phyloP scores from a whole-genome alignment of 495 filamentous ascomycete genomes.

The Bathelium albidoporum region DNA sequence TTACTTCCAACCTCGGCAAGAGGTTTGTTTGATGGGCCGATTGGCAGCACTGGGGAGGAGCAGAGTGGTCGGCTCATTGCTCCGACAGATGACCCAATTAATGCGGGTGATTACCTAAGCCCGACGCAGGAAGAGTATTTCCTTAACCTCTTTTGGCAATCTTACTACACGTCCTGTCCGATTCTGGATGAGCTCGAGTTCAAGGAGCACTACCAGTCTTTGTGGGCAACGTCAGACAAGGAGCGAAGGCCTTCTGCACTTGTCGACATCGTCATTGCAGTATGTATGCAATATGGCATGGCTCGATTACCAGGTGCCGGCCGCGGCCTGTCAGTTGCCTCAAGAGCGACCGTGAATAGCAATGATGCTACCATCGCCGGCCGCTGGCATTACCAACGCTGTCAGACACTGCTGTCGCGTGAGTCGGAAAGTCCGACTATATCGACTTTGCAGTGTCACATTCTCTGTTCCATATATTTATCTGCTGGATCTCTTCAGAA shows the following conservation, averaged over 20 bases:
- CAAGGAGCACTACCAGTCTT: constrained; percentile 37
- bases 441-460: constrained; percentile 42
- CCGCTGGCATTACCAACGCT: constrained; percentile 37
- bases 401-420: constrained; percentile 35
- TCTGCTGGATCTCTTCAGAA: constrained; percentile 41
- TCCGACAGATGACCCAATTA: constrained; percentile 6
- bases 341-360: constrained; percentile 8
- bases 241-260: constrained; percentile 40
- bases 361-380: constrained; percentile 38
- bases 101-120: constrained; percentile 15
- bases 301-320: constrained; percentile 17
- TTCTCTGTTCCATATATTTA: constrained; percentile 38
- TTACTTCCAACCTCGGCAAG: constrained; percentile 17
- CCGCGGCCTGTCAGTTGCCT: neutral
- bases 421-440: constrained; percentile 43
- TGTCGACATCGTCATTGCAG: constrained; percentile 44
- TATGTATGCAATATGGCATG: constrained; percentile 45
- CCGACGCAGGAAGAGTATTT: constrained; percentile 41
- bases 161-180: constrained; percentile 30
- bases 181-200: constrained; percentile 42
- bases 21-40: constrained; percentile 8
- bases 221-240: constrained; percentile 31
- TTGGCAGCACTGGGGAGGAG: neutral
- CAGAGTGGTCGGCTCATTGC: neutral
- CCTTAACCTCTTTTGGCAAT: constrained; percentile 40